Evolutionary conservation across 148 eudicot genomes (phyloP).

Genomic region (Pouteria glomerata): DNA sequence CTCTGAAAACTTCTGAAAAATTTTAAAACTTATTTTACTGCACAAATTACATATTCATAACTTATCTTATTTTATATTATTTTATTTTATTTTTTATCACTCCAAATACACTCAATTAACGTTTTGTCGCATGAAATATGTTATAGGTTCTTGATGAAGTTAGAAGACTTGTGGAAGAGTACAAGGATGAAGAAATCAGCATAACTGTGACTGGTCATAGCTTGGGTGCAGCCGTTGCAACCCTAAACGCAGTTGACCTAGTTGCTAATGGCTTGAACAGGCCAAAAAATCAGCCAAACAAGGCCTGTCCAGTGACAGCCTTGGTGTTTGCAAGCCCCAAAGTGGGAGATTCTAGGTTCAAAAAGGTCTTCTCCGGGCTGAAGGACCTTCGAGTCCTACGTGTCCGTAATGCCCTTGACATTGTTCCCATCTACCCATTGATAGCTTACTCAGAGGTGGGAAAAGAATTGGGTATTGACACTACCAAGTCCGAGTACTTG

Average conservation of each 20-base stretch:
- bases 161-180: conserved; percentile 30
- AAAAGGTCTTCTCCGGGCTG: conserved; percentile 10
- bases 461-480: conserved; percentile 36
- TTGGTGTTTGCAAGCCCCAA: conserved; percentile 48
- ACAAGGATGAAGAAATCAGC: conserved; percentile 48
- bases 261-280: conserved; percentile 38
- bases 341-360: conserved; percentile 47
- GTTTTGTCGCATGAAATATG: not conserved
- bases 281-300: no score
- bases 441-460: conserved; percentile 49
- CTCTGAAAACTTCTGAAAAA: no score
- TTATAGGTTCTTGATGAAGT: conserved; percentile 45
- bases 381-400: conserved; percentile 27
- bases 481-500: conserved; percentile 39
- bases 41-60: no score
- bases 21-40: no score
- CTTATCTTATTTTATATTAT: no score
- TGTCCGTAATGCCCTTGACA: conserved; percentile 31
- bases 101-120: no score
- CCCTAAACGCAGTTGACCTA: conserved; percentile 50
- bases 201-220: conserved; percentile 57
- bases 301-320: conserved; percentile 39
- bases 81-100: no score
- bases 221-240: conserved; percentile 46
- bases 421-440: conserved; percentile 43